Evolutionary conservation across 2,329 filamentous ascomycete genomes (phyloP).

Genomic region (Arthrobotrys sinensis): DNA sequence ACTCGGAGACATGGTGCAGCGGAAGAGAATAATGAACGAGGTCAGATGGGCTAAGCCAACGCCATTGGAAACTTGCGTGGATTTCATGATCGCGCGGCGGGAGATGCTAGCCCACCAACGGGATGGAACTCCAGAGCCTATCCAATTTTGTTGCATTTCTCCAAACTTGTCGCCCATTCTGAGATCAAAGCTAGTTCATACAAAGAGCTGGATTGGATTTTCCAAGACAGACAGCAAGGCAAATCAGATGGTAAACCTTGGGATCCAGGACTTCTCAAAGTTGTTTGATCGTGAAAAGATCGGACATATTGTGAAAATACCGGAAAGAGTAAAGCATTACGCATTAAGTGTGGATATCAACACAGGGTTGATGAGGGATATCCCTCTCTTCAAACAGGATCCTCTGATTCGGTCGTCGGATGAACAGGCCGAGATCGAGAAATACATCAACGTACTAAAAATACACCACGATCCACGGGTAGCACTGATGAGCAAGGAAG

Average conservation of each 20-base stretch:
- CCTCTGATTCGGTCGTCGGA: constrained; percentile 47
- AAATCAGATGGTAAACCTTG: constrained; percentile 51
- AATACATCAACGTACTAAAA: constrained; percentile 41
- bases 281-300: constrained; percentile 47
- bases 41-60: constrained; percentile 45
- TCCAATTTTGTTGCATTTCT: constrained; percentile 53
- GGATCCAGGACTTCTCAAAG: constrained; percentile 54
- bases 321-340: constrained; percentile 51
- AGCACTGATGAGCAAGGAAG: constrained; percentile 42
- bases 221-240: constrained; percentile 20
- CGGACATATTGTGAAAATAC: constrained; percentile 35
- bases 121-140: constrained; percentile 12
- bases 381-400: constrained; percentile 32
- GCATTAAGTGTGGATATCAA: constrained; percentile 58
- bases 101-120: constrained; percentile 25
- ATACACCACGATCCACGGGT: constrained; percentile 45
- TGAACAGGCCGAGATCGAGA: constrained; percentile 49
- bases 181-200: constrained; percentile 38
- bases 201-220: constrained; percentile 44
- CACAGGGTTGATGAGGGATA: constrained; percentile 54
- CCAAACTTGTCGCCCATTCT: constrained; percentile 55
- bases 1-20: constrained; percentile 22
- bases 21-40: constrained; percentile 30
- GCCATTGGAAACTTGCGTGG: constrained; percentile 44
- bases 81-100: constrained; percentile 45